Evolutionary conservation across 305 asterid species (phyloP).

Genomic region (Stenogyne calaminthoides): DNA sequence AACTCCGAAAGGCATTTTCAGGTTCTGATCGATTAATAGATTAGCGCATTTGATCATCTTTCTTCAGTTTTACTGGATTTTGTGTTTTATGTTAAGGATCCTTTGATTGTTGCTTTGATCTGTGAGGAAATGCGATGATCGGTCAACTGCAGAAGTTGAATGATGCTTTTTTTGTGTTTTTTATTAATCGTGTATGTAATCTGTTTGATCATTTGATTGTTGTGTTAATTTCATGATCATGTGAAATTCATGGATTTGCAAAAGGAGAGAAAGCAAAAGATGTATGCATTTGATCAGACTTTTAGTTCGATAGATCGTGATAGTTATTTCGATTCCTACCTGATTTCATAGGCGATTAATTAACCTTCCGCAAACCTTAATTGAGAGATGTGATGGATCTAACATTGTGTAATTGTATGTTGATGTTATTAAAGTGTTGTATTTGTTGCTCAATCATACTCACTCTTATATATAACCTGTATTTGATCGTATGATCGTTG

Average conservation of each 20-base stretch:
- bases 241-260: neutral
- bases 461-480: neutral
- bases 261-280: neutral
- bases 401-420: neutral
- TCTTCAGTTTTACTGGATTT: too few relatives aligned
- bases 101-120: conserved; percentile 7
- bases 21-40: conserved; percentile 39
- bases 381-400: conserved; percentile 6
- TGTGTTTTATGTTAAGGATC: conserved; percentile 8
- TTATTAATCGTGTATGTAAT: neutral
- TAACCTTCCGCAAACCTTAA: neutral
- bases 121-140: conserved; percentile 10
- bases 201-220: neutral
- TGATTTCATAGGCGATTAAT: neutral
- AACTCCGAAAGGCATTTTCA: conserved; percentile 78
- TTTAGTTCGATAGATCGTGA: conserved; percentile 4
- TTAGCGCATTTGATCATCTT: neutral
- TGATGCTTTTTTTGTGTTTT: neutral
- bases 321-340: neutral
- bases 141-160: neutral
- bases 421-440: neutral
- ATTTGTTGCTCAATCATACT: too few relatives aligned
- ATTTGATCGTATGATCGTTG: neutral
- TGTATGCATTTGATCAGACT: conserved; percentile 1
- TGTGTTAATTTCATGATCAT: neutral